phyloP scores from a whole-genome alignment of 805 yeast species.

The Metschnikowia aberdeeniae region DNA sequence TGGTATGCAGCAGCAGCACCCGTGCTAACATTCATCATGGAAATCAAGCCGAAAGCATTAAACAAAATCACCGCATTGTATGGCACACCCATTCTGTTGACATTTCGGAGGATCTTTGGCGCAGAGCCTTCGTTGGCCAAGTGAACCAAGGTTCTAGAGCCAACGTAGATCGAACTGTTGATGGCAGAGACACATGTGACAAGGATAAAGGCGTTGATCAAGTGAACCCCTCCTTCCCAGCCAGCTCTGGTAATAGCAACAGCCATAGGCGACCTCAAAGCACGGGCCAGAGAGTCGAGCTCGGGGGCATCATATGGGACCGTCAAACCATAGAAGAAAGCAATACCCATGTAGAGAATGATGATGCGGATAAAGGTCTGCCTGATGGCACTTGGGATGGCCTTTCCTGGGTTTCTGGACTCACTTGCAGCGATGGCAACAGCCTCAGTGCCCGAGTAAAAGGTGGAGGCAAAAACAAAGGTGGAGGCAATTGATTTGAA shows the following conservation, averaged over 20 bases:
- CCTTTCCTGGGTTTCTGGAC: slow-evolving; percentile 52
- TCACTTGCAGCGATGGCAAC: slow-evolving; percentile 61
- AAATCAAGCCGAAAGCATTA: slow-evolving; percentile 51
- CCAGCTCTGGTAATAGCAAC: slow-evolving; percentile 39
- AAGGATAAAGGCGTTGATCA: slow-evolving; percentile 59
- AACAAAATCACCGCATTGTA: slow-evolving; percentile 52
- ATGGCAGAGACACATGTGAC: slow-evolving; percentile 65
- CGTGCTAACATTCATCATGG: slow-evolving; percentile 52
- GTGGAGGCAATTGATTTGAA: slow-evolving; percentile 54
- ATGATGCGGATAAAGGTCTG: slow-evolving; percentile 54
- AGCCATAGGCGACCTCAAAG: slow-evolving; percentile 43
- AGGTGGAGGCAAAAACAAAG: slow-evolving; percentile 57
- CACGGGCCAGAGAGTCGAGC: slow-evolving; percentile 31
- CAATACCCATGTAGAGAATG: slow-evolving; percentile 49
- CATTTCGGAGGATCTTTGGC: slow-evolving; percentile 50
- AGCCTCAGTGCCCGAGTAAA: slow-evolving; percentile 55
- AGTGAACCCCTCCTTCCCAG: slow-evolving; percentile 44
- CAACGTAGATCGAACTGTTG: slow-evolving; percentile 65
- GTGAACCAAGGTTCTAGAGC: slow-evolving; percentile 62
- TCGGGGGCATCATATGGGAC: slow-evolving; percentile 53
- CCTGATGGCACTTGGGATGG: slow-evolving; percentile 55
- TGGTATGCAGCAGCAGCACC: slow-evolving; percentile 59
- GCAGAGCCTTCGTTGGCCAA: slow-evolving; percentile 61
- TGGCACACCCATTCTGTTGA: slow-evolving; percentile 61
- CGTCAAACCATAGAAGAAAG: slow-evolving; percentile 55